Percentiles rank a stretch among this genome's conserved stretches.
Conservation (phyloP, 768 basidiomycete species). For the Boletus subcaerulescens region DNA sequence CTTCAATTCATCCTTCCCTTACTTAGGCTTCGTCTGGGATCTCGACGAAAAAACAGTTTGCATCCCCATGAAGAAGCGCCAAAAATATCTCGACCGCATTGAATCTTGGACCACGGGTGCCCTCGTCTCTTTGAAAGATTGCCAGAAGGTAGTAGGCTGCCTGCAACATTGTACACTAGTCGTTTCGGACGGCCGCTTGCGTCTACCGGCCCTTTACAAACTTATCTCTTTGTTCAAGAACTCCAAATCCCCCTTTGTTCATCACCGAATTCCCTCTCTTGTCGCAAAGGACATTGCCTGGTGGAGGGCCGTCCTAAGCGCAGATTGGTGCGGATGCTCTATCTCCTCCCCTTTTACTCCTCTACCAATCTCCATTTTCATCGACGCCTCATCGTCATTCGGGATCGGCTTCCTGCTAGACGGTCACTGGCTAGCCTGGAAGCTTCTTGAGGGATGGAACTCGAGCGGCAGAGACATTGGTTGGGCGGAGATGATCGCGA, state of each 20-base stretch:
- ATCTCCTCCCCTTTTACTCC: not conserved
- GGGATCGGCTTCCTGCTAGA: conserved; percentile 33
- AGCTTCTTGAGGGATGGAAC: conserved; percentile 8
- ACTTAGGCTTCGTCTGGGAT: not conserved
- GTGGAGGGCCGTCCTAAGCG: not conserved
- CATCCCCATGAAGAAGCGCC: not conserved
- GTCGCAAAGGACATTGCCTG: fast-evolving
- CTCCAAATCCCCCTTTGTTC: not conserved
- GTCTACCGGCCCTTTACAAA: no score
- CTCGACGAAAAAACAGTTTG: not conserved
- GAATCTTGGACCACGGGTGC: not conserved
- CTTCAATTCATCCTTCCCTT: not conserved
- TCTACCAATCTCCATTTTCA: not conserved
- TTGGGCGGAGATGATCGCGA: not conserved
- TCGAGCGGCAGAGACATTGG: not conserved
- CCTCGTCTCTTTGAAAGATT: not conserved
- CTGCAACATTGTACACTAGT: not conserved
- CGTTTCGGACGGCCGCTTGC: not conserved
- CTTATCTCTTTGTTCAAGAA: not conserved
- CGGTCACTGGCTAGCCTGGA: conserved; percentile 40
- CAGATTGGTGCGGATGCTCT: not conserved
- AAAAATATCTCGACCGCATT: not conserved
- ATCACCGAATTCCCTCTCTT: not conserved
- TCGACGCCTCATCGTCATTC: not conserved
- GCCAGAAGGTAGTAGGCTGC: not conserved